phyloP scores from a whole-genome alignment of 768 basidiomycete species.

The Pleurotus salmoneostramineus region DNA sequence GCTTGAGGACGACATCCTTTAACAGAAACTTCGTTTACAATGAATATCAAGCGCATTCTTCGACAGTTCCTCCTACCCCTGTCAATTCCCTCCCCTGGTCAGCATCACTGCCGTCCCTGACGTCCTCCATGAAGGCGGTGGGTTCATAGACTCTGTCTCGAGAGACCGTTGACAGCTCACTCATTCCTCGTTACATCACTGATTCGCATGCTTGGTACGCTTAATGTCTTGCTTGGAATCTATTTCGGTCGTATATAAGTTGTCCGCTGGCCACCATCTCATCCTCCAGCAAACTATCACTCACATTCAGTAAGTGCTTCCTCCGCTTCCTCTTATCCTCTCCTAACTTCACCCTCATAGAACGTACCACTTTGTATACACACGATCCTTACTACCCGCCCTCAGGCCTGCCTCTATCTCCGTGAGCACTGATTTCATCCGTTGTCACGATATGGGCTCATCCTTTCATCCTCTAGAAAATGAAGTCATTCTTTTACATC shows the following conservation, averaged over 20 bases:
- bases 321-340: background rate
- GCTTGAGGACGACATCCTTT: too few relatives aligned
- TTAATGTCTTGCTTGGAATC: background rate
- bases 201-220: background rate
- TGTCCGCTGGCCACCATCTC: background rate
- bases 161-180: background rate
- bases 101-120: background rate
- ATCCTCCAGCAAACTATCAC: background rate
- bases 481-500: conserved; percentile 6
- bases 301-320: background rate
- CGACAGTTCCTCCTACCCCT: too few relatives aligned
- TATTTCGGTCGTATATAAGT: background rate
- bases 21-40: background rate
- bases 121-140: background rate
- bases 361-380: background rate
- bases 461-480: background rate
- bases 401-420: background rate
- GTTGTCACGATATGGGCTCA: background rate
- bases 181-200: background rate
- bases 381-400: background rate
- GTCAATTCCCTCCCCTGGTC: too few relatives aligned
- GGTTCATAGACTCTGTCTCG: background rate
- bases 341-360: background rate
- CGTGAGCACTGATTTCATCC: background rate
- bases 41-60: background rate